phyloP scores from a whole-genome alignment of 140 eudicot species.

The Ambrosia hybrid region DNA sequence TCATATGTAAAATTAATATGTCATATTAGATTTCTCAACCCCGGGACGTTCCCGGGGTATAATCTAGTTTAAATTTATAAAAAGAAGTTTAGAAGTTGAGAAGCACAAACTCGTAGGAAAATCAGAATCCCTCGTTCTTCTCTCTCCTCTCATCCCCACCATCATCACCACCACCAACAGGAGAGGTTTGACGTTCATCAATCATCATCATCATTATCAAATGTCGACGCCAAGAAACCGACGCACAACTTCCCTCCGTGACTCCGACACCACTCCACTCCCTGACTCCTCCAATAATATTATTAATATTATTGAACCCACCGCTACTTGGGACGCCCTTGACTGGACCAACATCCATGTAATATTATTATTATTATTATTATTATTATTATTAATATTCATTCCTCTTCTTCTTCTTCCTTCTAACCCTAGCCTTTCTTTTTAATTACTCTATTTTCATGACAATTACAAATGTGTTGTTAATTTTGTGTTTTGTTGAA shows the following conservation, averaged over 20 bases:
- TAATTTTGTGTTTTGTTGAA: not conserved
- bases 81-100: conserved; percentile 24
- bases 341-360: conserved; percentile 97
- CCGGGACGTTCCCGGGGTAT: no score
- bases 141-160: conserved; percentile 17
- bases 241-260: conserved; percentile 57
- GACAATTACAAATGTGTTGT: not conserved
- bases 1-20: no score
- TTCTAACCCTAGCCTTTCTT: not conserved
- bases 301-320: conserved; percentile 66
- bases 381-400: no score
- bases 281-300: conserved; percentile 44
- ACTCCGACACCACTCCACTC: conserved; percentile 52
- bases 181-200: conserved; percentile 15
- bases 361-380: not conserved
- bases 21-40: no score
- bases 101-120: conserved; percentile 38
- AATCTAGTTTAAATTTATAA: no score
- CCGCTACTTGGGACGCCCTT: conserved; percentile 90
- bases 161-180: not conserved
- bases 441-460: not conserved
- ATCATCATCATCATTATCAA: no score
- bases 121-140: conserved; percentile 27
- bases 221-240: conserved; percentile 59
- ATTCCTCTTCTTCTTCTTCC: not conserved